phyloP scores from a whole-genome alignment of 805 yeast species.

The Kazachstania psychrophila region DNA sequence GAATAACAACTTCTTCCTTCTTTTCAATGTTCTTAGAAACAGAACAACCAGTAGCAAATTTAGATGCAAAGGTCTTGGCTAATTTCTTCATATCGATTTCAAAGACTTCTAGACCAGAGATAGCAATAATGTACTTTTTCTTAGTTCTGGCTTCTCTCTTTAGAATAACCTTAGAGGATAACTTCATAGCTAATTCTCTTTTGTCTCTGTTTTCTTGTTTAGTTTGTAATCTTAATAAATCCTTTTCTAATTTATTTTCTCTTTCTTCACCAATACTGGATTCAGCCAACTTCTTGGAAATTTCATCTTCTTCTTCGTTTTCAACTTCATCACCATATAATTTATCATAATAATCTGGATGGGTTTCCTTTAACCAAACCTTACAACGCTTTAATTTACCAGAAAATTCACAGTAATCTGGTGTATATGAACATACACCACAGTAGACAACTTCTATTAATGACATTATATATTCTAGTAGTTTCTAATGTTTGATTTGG shows the following conservation, averaged over 20 bases:
- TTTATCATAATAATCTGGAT: conserved; percentile 46
- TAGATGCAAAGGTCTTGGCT: conserved; percentile 85
- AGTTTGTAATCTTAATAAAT: conserved; percentile 73
- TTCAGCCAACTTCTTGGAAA: conserved; percentile 34
- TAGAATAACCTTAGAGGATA: conserved; percentile 71
- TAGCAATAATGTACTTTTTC: conserved; percentile 77
- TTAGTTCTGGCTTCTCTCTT: conserved; percentile 86
- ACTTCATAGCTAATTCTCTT: conserved; percentile 67
- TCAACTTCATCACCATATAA: conserved; percentile 48
- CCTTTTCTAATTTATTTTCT: conserved; percentile 74
- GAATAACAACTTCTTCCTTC: conserved; percentile 83
- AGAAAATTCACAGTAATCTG: conserved; percentile 89
- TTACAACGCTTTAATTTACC: conserved; percentile 73
- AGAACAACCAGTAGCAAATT: conserved; percentile 92
- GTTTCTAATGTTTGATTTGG: too few relatives aligned
- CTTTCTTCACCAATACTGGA: conserved; percentile 62
- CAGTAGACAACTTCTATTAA: conserved; percentile 51
- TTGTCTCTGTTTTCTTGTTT: conserved; percentile 81
- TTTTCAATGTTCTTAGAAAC: conserved; percentile 85
- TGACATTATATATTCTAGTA: conserved; percentile 4
- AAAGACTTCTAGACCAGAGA: conserved; percentile 80
- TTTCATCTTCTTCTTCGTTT: conserved; percentile 28
- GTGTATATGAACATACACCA: conserved; percentile 75
- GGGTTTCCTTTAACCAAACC: conserved; percentile 59
- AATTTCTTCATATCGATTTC: conserved; percentile 83